Base-by-base conservation (phyloP, 495 filamentous ascomycete species). In the Aspergillus heteromorphus region DNA sequence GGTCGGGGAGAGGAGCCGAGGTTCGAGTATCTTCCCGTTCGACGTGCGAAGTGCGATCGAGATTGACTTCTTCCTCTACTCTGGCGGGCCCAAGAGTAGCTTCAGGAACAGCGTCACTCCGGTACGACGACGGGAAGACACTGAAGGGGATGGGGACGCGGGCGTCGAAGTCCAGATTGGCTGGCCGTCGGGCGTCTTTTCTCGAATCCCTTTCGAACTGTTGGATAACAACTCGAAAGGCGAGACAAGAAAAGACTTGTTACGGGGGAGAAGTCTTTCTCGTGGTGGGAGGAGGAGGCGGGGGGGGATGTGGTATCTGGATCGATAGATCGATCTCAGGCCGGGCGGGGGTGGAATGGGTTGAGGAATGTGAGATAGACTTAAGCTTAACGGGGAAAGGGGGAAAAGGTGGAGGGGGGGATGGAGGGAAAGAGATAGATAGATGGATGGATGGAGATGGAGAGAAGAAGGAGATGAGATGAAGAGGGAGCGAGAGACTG, bases 141-240 rank as follows among this genome's bases (percentile, higher is more conserved):
- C 91, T 96, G 85, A 96, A 92, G 75, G 92, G 92, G 76, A 97
- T 95, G 78, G 92, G 92, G 75, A 97, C 89, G 74, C 90, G 88
- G 80, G 92, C 91, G 88, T 97, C 92, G 91, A 95, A 97, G 87
- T 96, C 92, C 92, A 97, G 92, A 79, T 92, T 97, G 90, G 78
- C 92, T 83, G 85, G 83, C 81, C 85, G 84, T 74, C 70, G 78
- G 83, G 83, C 83, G 85, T 83, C 83, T 84, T 81, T 90, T 89
- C 91, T 91, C 85, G 86, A 84, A 89, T 85, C 84, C 87, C 89
- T 92, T 87, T 86, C 89, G 89, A 89, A 82, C 77, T 79, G 79
- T 83, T 78, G 65, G 62, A 61, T 66, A 78, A 81, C 81, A 83
- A 83, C 78, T 76, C 83, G 89, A 88, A 92, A 90, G 91, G 85